Percentiles rank a stretch among this genome's conserved stretches.
phyloP scores from a whole-genome alignment of 768 basidiomycete genomes.

The Mycena chlorophos region DNA sequence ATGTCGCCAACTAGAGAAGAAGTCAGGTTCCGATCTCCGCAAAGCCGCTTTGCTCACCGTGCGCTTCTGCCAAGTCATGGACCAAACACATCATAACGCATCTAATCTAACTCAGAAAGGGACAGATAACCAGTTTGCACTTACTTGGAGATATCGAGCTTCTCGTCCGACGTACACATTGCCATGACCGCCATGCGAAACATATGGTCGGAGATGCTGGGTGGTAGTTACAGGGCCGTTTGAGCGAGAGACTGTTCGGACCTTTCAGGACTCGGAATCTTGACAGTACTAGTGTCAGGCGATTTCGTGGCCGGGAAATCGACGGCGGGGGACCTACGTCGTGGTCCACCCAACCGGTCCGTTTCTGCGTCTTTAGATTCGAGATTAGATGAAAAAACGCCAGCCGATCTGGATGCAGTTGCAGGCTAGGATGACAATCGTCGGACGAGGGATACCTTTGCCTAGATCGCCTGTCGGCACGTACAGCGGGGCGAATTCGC shows the following conservation, averaged over 20 bases:
- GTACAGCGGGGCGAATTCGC: constrained; percentile 65
- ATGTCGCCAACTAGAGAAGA: constrained; percentile 83
- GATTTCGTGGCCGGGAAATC: background rate
- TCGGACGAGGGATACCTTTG: too few species aligned
- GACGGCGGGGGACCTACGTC: constrained; percentile 46
- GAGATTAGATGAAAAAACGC: constrained; percentile 92
- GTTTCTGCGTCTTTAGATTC: constrained; percentile 91
- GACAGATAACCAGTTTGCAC: constrained; percentile 14
- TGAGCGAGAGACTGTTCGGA: constrained; percentile 27
- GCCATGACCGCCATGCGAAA: constrained; percentile 94
- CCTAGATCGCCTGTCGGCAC: constrained; percentile 49
- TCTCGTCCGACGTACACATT: constrained; percentile 78
- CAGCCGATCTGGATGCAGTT: too few species aligned
- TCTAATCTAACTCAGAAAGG: constrained; percentile 34
- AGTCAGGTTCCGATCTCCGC: background rate
- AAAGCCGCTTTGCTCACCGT: constrained; percentile 48
- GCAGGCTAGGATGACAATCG: too few species aligned
- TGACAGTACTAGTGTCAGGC: background rate
- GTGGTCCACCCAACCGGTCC: constrained; percentile 92
- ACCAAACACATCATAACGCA: constrained; percentile 89
- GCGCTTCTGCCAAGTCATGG: constrained; percentile 95
- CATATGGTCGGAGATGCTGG: constrained; percentile 96
- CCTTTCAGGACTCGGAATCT: constrained; percentile 90
- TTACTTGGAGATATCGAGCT: constrained; percentile 73
- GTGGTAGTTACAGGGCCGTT: too few species aligned